These are phyloP conservation scores for Prototheca wickerhamii DNA, from an alignment of 163 green algal genomes.

Conservation along the genomic window DNA sequence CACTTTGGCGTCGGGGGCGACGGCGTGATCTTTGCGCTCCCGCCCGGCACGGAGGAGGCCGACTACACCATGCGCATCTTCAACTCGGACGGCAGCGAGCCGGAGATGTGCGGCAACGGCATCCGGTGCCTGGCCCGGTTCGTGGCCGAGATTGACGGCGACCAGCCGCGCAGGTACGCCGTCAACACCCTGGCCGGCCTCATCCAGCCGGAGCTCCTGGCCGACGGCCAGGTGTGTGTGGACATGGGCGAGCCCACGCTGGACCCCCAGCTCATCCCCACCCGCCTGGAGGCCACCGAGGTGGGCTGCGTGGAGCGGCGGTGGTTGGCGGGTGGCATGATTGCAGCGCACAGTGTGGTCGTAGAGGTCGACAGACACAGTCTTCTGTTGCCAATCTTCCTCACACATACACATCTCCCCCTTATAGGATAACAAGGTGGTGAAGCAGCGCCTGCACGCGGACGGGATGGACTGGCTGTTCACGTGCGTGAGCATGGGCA, in stretches of 20 bases:
- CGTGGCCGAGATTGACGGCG: constrained; percentile 70
- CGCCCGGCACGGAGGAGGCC: constrained; percentile 41
- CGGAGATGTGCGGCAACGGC: constrained; percentile 99
- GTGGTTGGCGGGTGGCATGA: too few relatives aligned
- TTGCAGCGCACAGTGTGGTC: too few relatives aligned
- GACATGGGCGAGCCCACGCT: constrained; percentile 96
- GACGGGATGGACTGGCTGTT: constrained; percentile 71
- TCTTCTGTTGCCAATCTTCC: constrained; percentile 2
- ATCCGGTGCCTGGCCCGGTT: constrained; percentile 96
- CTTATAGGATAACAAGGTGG: constrained; percentile 44
- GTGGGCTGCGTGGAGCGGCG: not conserved
- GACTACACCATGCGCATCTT: constrained; percentile 97
- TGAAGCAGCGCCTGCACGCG: constrained; percentile 59
- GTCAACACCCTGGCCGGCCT: constrained; percentile 90
- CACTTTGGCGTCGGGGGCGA: constrained; percentile 97
- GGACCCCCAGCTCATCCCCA: constrained; percentile 65
- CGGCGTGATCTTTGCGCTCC: constrained; percentile 94
- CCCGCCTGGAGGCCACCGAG: constrained; percentile 59
- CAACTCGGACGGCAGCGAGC: constrained; percentile 95
- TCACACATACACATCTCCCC: too few relatives aligned
- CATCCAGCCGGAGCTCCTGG: constrained; percentile 82
- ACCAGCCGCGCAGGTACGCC: constrained; percentile 42
- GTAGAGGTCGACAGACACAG: not conserved
- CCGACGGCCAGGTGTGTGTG: constrained; percentile 86
- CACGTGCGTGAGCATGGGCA: constrained; percentile 96